phyloP scores from a whole-genome alignment of 306 rosid species.

The Pyrus bretschneideri region DNA sequence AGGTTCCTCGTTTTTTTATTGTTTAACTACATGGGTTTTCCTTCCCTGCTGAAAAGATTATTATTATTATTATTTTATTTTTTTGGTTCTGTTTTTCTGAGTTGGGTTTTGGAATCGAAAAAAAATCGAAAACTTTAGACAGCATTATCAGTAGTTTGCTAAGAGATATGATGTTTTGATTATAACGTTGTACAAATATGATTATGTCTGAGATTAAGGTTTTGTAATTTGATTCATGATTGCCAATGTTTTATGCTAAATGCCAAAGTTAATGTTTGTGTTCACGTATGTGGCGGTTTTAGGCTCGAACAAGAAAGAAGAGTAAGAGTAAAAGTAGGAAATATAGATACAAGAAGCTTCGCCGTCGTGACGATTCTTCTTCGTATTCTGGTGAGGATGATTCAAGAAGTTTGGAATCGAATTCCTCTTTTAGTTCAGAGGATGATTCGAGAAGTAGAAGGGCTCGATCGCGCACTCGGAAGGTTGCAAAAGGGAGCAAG shows the following conservation, averaged over 20 bases:
- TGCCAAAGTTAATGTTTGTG: neutral
- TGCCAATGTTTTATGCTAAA: neutral
- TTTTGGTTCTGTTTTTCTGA: neutral
- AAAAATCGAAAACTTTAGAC: neutral
- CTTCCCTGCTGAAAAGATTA: neutral
- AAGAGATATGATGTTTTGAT: neutral
- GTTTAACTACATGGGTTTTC: neutral
- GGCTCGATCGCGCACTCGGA: slow-evolving; percentile 39
- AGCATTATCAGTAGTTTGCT: neutral
- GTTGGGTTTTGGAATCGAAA: neutral
- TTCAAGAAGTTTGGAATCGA: slow-evolving; percentile 33
- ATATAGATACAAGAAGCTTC: slow-evolving; percentile 61
- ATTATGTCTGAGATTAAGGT: neutral
- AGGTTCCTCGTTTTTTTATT: neutral
- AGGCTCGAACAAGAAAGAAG: slow-evolving; percentile 40
- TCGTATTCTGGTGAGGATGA: slow-evolving; percentile 43
- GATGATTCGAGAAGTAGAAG: slow-evolving; percentile 42
- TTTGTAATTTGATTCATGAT: neutral
- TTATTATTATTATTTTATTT: neutral
- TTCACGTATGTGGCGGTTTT: slow-evolving; percentile 19
- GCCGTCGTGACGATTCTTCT: slow-evolving; percentile 33
- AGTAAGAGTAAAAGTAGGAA: slow-evolving; percentile 41
- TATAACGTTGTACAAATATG: neutral
- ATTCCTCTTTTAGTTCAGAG: slow-evolving; percentile 45
- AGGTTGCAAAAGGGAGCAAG: slow-evolving; percentile 39